These are phyloP conservation scores for Hyphopichia wangnamkhiaoensis DNA, from an alignment of 1,139 yeast genomes.

Conservation along the genomic window DNA sequence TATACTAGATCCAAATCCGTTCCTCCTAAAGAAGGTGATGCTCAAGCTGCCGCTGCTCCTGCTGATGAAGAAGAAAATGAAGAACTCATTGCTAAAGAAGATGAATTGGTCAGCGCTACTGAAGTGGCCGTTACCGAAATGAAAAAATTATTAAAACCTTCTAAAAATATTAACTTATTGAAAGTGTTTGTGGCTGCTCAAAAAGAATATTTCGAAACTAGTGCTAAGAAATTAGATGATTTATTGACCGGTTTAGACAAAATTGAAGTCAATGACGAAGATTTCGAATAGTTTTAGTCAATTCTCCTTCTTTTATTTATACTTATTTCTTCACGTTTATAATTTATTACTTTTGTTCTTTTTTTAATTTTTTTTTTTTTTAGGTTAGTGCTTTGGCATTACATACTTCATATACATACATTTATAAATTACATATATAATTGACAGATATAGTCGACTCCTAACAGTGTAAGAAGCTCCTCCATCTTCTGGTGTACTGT, in stretches of 20 bases:
- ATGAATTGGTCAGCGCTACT: constrained; percentile 75
- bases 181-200: constrained; percentile 68
- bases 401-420: not conserved
- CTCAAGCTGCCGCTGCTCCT: constrained; percentile 11
- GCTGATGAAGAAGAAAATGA: constrained; percentile 48
- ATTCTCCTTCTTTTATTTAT: not conserved
- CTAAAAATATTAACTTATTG: constrained; percentile 61
- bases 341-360: not conserved
- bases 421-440: too few species aligned
- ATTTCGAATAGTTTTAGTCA: constrained; percentile 7
- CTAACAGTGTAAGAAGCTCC: too few species aligned
- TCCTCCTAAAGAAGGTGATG: constrained; percentile 19
- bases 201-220: constrained; percentile 61
- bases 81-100: constrained; percentile 67
- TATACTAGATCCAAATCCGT: constrained; percentile 50
- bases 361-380: not conserved
- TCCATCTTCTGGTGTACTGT: too few species aligned
- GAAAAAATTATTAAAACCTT: constrained; percentile 69
- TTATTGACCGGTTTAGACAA: constrained; percentile 34
- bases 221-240: constrained; percentile 35
- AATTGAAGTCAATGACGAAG: constrained; percentile 38
- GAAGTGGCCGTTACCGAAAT: constrained; percentile 74
- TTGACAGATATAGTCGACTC: too few species aligned
- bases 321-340: not conserved
- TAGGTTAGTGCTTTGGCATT: not conserved